Evolutionary conservation across 1,139 yeast species (phyloP).

Genomic region (Blastobotrys arbuscula): DNA sequence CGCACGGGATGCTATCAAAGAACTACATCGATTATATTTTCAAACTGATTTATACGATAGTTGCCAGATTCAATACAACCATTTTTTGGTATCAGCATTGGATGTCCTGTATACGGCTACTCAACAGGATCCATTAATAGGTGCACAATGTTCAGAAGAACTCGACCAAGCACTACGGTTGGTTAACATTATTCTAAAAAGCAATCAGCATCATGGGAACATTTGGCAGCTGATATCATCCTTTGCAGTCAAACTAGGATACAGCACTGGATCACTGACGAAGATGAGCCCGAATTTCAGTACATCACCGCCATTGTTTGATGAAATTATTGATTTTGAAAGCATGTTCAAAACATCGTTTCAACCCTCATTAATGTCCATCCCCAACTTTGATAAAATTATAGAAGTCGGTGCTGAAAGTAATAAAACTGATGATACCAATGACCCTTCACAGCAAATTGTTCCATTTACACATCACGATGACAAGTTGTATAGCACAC

Average conservation of each 20-base stretch:
- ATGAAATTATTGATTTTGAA: constrained; percentile 5
- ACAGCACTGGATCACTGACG: not conserved
- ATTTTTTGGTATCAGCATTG: constrained; percentile 26
- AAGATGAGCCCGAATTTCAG: constrained; percentile 2
- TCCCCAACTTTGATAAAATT: not conserved
- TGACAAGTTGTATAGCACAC: not conserved
- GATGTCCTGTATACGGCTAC: constrained; percentile 26
- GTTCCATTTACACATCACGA: constrained; percentile 1
- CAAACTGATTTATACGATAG: constrained; percentile 22
- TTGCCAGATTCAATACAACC: constrained; percentile 27
- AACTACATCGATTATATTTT: constrained; percentile 22
- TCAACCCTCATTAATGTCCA: not conserved
- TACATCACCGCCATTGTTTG: constrained; percentile 5
- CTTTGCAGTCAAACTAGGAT: constrained; percentile 22
- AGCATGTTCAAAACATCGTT: constrained; percentile 3
- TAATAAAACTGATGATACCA: not conserved
- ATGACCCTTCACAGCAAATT: constrained; percentile 2
- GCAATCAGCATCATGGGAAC: constrained; percentile 16
- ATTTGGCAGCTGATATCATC: constrained; percentile 22
- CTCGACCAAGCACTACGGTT: constrained; percentile 19
- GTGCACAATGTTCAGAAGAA: constrained; percentile 17
- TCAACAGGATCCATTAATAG: constrained; percentile 15
- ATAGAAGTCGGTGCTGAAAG: not conserved
- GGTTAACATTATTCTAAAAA: constrained; percentile 12
- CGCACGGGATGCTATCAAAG: constrained; percentile 26